These are phyloP conservation scores for Fusarium sambucinum DNA, from an alignment of 2,329 filamentous ascomycete species.

Conservation along the genomic window DNA sequence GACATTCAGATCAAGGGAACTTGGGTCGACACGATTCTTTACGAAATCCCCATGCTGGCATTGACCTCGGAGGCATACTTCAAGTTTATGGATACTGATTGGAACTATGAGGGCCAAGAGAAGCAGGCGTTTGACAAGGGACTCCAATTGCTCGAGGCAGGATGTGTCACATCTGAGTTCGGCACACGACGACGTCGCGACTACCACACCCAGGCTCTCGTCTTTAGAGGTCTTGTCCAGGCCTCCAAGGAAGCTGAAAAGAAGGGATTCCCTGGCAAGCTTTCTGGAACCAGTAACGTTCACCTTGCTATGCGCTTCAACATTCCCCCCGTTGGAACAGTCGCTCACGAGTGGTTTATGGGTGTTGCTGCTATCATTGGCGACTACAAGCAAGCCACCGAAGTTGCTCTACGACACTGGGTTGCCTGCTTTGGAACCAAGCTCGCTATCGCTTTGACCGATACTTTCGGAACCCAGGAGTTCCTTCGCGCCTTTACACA, in stretches of 20 bases:
- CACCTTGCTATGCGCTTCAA: conserved; percentile 95
- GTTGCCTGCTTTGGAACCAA: conserved; percentile 88
- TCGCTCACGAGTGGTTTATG: conserved; percentile 99
- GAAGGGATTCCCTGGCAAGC: conserved; percentile 75
- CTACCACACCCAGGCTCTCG: conserved; percentile 93
- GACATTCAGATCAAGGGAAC: conserved; percentile 81
- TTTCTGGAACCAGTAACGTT: conserved; percentile 94
- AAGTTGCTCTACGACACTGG: conserved; percentile 88
- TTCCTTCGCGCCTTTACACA: conserved; percentile 88
- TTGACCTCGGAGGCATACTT: conserved; percentile 97
- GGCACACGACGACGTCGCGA: conserved; percentile 89
- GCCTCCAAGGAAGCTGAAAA: conserved; percentile 78
- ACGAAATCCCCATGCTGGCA: conserved; percentile 94
- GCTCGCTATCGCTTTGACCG: conserved; percentile 89
- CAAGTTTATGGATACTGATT: conserved; percentile 93
- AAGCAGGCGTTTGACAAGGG: conserved; percentile 88
- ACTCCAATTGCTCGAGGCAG: conserved; percentile 78
- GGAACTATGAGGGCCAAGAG: conserved; percentile 88
- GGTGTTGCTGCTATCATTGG: conserved; percentile 91
- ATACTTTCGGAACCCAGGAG: conserved; percentile 93
- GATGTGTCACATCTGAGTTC: conserved; percentile 94
- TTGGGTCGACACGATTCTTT: conserved; percentile 96
- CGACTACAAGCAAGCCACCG: conserved; percentile 86
- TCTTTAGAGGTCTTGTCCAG: conserved; percentile 85
- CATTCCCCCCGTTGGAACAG: conserved; percentile 85